A percentile compares a stretch with the other conserved stretches of the same genome.
Evolutionary conservation across 2,329 filamentous ascomycete genomes (phyloP).

Genomic region (Neofusicoccum sp.): DNA sequence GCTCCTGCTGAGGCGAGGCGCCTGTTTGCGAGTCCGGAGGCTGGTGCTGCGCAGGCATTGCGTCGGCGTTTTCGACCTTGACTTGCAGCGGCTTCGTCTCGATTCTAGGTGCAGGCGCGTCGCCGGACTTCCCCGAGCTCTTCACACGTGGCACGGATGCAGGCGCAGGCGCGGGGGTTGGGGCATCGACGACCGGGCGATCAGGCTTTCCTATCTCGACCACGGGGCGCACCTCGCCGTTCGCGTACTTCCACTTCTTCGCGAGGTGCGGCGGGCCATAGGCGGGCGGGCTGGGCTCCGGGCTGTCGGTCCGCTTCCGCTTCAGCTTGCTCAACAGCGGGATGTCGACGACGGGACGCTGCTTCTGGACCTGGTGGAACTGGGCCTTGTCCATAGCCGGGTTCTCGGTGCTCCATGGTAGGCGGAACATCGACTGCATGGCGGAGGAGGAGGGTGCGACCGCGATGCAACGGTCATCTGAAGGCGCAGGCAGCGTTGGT

Average conservation of each 20-base stretch:
- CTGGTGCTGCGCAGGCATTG: slow-evolving; percentile 23
- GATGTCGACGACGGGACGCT: slow-evolving; percentile 49
- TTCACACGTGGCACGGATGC: slow-evolving; percentile 25
- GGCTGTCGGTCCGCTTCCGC: slow-evolving; percentile 59
- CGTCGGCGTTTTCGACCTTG: slow-evolving; percentile 25
- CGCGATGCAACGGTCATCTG: slow-evolving; percentile 43
- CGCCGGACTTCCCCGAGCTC: slow-evolving; percentile 22
- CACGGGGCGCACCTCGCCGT: slow-evolving; percentile 27
- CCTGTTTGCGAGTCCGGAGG: slow-evolving; percentile 29
- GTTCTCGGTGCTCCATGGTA: slow-evolving; percentile 51
- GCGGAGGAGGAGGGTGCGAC: slow-evolving; percentile 39
- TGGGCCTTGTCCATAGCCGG: slow-evolving; percentile 46
- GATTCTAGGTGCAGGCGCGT: slow-evolving; percentile 21
- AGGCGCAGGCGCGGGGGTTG: slow-evolving; percentile 20
- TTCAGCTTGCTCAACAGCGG: slow-evolving; percentile 57
- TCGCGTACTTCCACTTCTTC: slow-evolving; percentile 34
- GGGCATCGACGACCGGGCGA: slow-evolving; percentile 28
- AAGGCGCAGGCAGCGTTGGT: slow-evolving; percentile 31
- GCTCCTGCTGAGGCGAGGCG: slow-evolving; percentile 28
- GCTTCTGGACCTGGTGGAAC: slow-evolving; percentile 44
- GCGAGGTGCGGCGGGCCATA: slow-evolving; percentile 25
- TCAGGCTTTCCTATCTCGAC: slow-evolving; percentile 42
- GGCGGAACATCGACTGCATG: slow-evolving; percentile 56
- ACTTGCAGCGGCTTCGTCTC: slow-evolving; percentile 25
- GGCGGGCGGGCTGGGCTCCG: slow-evolving; percentile 40